Evolutionary conservation across 768 basidiomycete genomes (phyloP), one percentile per base, ranked within the genome.

Genomic region (Brasilioporus rufonigricans): DNA sequence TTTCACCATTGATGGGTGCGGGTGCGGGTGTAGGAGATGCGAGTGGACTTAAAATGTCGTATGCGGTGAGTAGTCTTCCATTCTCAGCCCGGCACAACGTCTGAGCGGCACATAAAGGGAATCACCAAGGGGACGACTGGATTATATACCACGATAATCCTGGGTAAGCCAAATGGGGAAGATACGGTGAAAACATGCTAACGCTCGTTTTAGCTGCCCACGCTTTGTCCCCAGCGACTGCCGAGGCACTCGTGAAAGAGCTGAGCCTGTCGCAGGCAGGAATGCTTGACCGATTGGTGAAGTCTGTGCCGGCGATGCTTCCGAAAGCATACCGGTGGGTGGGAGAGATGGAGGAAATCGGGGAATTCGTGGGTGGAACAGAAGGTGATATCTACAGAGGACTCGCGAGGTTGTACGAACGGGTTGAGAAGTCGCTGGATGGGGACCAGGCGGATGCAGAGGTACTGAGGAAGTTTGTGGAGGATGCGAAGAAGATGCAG

Each of bases 291-390:
- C 71, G 74, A 21, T 67, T 81, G 45, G 69, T 71, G 4, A 62
- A 61, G 44, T 57, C 58, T 2, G 65, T 84, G 27, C 78, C 80
- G 5, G 53, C 66, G 32, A 82, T 84, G 81, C 66, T 82, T 19
- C 80, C 78, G n/a, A 86, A 85, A 58, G 81, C 81, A 4, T 84
- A 86, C 60, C 74, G 84, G 47, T 85, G 77, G 78, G 76, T 80
- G 14, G 79, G 77, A 44, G 83, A 86, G 71, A 85, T 84, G 84
- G 72, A 80, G 48, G 85, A 86, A 65, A 84, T 87, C 38, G 76
- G 77, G 3, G 72, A 67, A 7, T 85, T 85, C 65, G 79, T 85
- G 11, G 76, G 77, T 10, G 74, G 70, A 8, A 71, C 63, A 1
- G 75, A 77, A 53, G 75, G 74, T 0, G 72, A 76, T 23, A 76